Evolutionary conservation across 768 basidiomycete species (phyloP).

Genomic region (Termitomyces sp.): DNA sequence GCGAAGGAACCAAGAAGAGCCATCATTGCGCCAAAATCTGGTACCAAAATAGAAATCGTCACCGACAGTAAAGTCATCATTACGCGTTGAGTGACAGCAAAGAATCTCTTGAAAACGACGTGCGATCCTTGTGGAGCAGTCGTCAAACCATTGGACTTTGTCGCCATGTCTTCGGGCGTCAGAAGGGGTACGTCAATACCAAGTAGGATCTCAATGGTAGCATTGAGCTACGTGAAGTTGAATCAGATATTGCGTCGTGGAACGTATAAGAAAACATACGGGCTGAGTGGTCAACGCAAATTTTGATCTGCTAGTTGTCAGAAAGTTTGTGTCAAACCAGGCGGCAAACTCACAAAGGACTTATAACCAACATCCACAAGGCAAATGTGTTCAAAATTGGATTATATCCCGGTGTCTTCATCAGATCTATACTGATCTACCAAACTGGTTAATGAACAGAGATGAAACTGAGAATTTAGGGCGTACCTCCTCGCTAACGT

Average conservation of each 20-base stretch:
- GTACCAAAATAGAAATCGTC: conserved; percentile 65
- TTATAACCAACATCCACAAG: conserved; percentile 83
- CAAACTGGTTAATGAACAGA: not conserved
- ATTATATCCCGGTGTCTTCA: conserved; percentile 70
- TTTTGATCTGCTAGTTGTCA: conserved; percentile 55
- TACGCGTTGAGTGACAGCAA: conserved; percentile 52
- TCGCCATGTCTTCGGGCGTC: conserved; percentile 33
- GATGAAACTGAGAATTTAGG: not conserved
- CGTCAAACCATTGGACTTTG: conserved; percentile 28
- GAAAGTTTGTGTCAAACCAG: conserved; percentile 6
- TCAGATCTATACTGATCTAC: conserved; percentile 80
- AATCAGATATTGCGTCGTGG: not conserved
- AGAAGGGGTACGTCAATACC: conserved; percentile 47
- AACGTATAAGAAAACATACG: conserved; percentile 32
- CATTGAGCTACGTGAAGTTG: conserved; percentile 51
- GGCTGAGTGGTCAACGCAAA: conserved; percentile 83
- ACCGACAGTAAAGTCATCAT: conserved; percentile 56
- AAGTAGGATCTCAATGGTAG: conserved; percentile 76
- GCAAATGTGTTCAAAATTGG: conserved; percentile 63
- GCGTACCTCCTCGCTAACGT: conserved; percentile 75
- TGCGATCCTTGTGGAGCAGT: conserved; percentile 20
- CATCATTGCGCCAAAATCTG: conserved; percentile 80
- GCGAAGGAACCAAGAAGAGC: conserved; percentile 90
- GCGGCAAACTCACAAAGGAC: conserved; percentile 52
- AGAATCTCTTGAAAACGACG: conserved; percentile 29